These are phyloP conservation scores for Candida peoriensis DNA, from an alignment of 805 yeast genomes.

Conservation along the genomic window DNA sequence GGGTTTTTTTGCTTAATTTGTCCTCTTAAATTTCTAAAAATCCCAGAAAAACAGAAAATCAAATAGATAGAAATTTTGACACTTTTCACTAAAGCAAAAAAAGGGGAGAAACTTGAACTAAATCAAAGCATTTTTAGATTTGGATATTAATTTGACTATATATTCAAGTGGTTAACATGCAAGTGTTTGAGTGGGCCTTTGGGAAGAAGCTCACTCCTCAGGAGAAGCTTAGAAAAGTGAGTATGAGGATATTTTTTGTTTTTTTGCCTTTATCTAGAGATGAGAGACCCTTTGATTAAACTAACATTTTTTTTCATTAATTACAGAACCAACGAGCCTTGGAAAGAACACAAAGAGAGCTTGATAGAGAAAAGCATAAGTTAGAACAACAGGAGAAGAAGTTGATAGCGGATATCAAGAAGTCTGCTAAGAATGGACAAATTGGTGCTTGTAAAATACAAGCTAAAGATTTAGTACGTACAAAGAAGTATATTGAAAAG, in stretches of 20 bases:
- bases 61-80: too few relatives aligned
- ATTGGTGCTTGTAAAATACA: constrained; percentile 86
- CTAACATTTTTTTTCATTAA: neutral
- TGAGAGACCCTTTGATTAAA: too few relatives aligned
- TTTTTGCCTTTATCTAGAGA: too few relatives aligned
- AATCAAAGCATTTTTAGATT: too few relatives aligned
- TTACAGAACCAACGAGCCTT: constrained; percentile 82
- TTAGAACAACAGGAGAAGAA: constrained; percentile 91
- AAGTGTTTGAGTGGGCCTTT: constrained; percentile 88
- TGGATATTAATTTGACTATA: too few relatives aligned
- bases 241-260: constrained; percentile 10
- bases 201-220: constrained; percentile 93
- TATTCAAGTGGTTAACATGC: too few relatives aligned
- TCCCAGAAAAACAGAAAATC: too few relatives aligned
- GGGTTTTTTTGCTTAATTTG: too few relatives aligned
- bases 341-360: constrained; percentile 90
- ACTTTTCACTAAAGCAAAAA: too few relatives aligned
- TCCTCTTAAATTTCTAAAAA: too few relatives aligned
- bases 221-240: constrained; percentile 76
- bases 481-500: constrained; percentile 74
- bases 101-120: too few relatives aligned
- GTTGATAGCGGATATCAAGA: constrained; percentile 78
- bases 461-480: constrained; percentile 91
- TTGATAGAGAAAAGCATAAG: constrained; percentile 81
- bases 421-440: constrained; percentile 87